Base-by-base conservation (phyloP, 176 grass and related monocot genomes). In the Dactylis glomerata region DNA sequence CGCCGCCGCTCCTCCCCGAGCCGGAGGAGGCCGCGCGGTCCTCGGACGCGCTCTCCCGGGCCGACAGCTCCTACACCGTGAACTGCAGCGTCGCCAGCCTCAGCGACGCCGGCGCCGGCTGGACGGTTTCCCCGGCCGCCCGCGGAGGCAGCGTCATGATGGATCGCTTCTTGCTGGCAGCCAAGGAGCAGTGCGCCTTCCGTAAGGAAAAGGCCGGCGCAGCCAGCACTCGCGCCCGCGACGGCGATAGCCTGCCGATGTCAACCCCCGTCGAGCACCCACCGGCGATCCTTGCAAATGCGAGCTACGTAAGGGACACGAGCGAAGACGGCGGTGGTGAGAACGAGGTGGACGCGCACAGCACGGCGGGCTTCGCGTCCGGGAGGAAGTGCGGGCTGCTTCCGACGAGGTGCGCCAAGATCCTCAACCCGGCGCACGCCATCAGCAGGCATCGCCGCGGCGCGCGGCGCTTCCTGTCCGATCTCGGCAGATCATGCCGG, bases 61-160 rank as follows among this genome's bases (percentile, higher is more conserved):
- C 78, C 4, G 93, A 95, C 38, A 95, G 93, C 73, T 86, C 83
- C 86, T 36, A 73, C 79, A 90, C 92, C 80, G 92, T 84, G 68
- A 98, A 89, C 77, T 98, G 96, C 90, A 98, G 96, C 76, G 73
- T 81, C 33, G 81, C 87, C 5, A 87, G 87, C 64, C 80, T 95
- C n/a, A 87, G 96, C 38, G 68, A 91, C 37, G 68, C 67, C n/a
- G n/a, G n/a, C n/a, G 47, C 68, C 33, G 30, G 13, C 0, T 6
- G 12, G 5, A 52, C 34, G 27, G 79, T 40, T n/a, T 31, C 47
- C 30, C 63, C 70, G 10, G 75, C 42, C 10, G 82, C 32, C 27
- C 22, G 85, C 8, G 66, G 83, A 3, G 73, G 87, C 55, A 46
- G 70, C 57, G 89, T 90, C 86, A 98, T 98, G 96, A 90, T 94